Percentiles rank a stretch among this genome's conserved stretches.
These are phyloP conservation scores for Mucor lusitanicus DNA, from an alignment of 371 early-diverging fungal species.

Conservation along the genomic window DNA sequence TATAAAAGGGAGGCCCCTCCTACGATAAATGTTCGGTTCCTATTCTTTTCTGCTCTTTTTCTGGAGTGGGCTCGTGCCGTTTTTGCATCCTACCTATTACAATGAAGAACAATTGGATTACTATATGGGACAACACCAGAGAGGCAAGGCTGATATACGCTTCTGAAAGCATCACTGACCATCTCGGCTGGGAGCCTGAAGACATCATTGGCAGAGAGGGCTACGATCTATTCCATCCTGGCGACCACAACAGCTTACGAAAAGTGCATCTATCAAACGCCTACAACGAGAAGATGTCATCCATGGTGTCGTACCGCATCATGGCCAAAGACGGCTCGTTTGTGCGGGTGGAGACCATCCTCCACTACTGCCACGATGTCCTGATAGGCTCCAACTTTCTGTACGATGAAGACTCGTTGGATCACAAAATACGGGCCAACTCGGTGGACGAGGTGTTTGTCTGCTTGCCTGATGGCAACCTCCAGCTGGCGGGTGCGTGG, in stretches of 20 bases:
- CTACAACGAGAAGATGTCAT: conserved; percentile 49
- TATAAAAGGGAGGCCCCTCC: background rate
- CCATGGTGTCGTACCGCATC: conserved; percentile 39
- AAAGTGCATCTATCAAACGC: conserved; percentile 47
- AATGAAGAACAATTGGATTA: conserved; percentile 48
- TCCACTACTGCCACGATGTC: conserved; percentile 45
- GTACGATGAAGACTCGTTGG: conserved; percentile 21
- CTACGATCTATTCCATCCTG: conserved; percentile 49
- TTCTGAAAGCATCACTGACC: conserved; percentile 51
- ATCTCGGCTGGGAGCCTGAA: conserved; percentile 55
- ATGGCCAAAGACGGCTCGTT: conserved; percentile 30
- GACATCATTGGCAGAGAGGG: conserved; percentile 51
- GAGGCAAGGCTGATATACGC: conserved; percentile 44
- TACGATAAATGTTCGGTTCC: background rate
- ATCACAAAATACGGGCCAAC: conserved; percentile 38
- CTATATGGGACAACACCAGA: conserved; percentile 58
- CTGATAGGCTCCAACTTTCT: conserved; percentile 31
- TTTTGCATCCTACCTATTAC: background rate
- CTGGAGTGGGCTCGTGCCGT: background rate
- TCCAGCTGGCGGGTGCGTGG: conserved; percentile 38
- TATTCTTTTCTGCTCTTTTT: background rate
- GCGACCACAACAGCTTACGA: conserved; percentile 36
- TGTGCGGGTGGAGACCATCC: conserved; percentile 34
- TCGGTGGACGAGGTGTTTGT: conserved; percentile 36
- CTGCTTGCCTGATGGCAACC: conserved; percentile 27